phyloP scores from a whole-genome alignment of 1,139 yeast species.

The Insectozyma bohioensis region DNA sequence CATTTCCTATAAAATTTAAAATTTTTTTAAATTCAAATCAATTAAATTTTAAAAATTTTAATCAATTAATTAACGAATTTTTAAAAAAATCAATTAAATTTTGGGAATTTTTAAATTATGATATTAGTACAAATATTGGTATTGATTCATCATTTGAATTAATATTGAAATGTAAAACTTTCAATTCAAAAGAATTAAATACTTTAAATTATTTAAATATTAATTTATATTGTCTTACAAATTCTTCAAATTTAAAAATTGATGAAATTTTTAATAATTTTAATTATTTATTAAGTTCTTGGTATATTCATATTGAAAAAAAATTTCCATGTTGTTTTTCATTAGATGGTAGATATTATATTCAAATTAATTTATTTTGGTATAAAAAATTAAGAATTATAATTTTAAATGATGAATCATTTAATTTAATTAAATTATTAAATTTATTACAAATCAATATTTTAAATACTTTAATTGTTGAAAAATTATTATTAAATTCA shows the following conservation, averaged over 20 bases:
- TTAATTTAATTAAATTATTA: constrained; percentile 5
- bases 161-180: constrained; percentile 20
- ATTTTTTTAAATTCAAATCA: constrained; percentile 17
- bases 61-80: constrained; percentile 13
- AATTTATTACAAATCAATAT: constrained; percentile 4
- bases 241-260: constrained; percentile 9
- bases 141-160: constrained; percentile 14
- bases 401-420: constrained; percentile 6
- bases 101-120: constrained; percentile 22
- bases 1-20: constrained; percentile 12
- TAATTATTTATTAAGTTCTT: constrained; percentile 30
- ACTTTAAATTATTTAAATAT: neutral
- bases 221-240: constrained; percentile 7
- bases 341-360: constrained; percentile 30
- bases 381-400: constrained; percentile 6
- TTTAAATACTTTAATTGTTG: constrained; percentile 1
- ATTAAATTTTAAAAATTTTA: constrained; percentile 14
- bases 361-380: constrained; percentile 24
- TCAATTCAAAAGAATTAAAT: constrained; percentile 2
- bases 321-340: constrained; percentile 38
- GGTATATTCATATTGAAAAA: constrained; percentile 30
- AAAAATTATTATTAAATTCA: constrained; percentile 1
- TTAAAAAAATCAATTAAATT: constrained; percentile 11
- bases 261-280: constrained; percentile 20
- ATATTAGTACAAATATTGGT: constrained; percentile 13